Conservation (phyloP, 352 stramenopile species). For the Phytopythium kandeliae region DNA sequence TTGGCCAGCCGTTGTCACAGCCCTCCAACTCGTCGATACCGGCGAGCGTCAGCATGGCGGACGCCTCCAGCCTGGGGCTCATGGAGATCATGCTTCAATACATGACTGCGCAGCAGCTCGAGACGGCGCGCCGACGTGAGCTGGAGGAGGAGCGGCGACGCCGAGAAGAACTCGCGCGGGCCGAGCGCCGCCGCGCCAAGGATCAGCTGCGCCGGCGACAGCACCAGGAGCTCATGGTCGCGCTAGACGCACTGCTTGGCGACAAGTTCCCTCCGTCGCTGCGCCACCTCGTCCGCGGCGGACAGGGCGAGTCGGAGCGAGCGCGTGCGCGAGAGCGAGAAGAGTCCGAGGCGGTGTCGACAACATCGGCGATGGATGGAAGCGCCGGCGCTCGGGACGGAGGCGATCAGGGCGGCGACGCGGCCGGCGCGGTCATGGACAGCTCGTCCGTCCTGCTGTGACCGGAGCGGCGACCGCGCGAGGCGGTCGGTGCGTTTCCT, state of each 20-base stretch:
- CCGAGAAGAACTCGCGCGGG: conserved; percentile 19
- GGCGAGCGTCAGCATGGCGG: background rate
- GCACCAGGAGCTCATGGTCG: conserved; percentile 52
- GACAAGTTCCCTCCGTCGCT: conserved; percentile 39
- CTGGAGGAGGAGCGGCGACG: conserved; percentile 24
- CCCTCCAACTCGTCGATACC: background rate
- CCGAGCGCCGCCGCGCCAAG: conserved; percentile 24
- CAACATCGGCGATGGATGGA: background rate
- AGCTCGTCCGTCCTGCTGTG: conserved; percentile 5
- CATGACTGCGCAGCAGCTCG: conserved; percentile 45
- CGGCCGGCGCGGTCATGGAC: background rate
- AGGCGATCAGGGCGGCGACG: no score
- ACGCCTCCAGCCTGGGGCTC: conserved; percentile 18
- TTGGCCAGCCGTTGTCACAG: background rate
- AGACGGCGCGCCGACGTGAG: conserved; percentile 25
- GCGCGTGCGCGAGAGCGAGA: background rate
- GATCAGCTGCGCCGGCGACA: conserved; percentile 26
- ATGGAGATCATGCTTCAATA: conserved; percentile 52
- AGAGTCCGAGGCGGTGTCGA: background rate
- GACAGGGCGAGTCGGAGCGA: background rate
- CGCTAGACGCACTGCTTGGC: conserved; percentile 34
- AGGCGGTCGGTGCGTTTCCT: no score
- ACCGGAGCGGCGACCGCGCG: no score
- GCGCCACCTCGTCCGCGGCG: conserved; percentile 25
- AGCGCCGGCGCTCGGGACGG: background rate